phyloP scores from a whole-genome alignment of 805 yeast genomes.

The Deakozyma indianensis region DNA sequence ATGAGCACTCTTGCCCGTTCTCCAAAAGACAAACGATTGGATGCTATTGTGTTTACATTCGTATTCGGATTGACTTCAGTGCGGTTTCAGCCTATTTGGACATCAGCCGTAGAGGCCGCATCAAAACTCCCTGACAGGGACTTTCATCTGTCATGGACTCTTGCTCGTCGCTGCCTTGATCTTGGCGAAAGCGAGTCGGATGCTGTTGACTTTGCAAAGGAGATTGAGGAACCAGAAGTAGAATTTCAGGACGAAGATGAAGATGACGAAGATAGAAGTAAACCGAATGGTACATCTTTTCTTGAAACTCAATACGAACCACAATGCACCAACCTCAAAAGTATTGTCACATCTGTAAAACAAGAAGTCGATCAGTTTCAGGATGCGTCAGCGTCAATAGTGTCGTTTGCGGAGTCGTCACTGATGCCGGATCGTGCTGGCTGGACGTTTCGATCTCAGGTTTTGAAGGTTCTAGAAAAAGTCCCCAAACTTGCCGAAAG shows the following conservation, averaged over 20 bases:
- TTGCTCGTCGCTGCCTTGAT: not conserved
- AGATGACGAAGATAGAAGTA: not conserved
- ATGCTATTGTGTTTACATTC: slow-evolving; percentile 30
- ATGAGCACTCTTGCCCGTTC: slow-evolving; percentile 28
- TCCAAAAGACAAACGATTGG: slow-evolving; percentile 14
- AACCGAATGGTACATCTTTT: not conserved
- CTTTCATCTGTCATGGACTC: slow-evolving; percentile 10
- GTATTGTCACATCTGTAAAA: not conserved
- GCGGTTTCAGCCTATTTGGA: slow-evolving; percentile 78
- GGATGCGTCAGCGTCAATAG: slow-evolving; percentile 5
- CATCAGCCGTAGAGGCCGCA: slow-evolving; percentile 50
- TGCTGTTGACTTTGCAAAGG: slow-evolving; percentile 10
- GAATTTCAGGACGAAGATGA: not conserved
- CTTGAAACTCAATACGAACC: not conserved
- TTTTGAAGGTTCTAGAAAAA: slow-evolving; percentile 33
- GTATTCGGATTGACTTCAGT: slow-evolving; percentile 60
- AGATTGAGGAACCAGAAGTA: slow-evolving; percentile 1
- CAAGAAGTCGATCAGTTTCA: slow-evolving; percentile 8
- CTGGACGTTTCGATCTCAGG: slow-evolving; percentile 9
- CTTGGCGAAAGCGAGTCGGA: not conserved
- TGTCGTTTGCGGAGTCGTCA: not conserved
- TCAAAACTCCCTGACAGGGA: slow-evolving; percentile 31
- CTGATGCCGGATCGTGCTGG: not conserved
- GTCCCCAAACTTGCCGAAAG: slow-evolving; percentile 42
- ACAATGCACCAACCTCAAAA: not conserved